phyloP scores from a whole-genome alignment of 2,329 filamentous ascomycete genomes.

The Penicillium sp. region DNA sequence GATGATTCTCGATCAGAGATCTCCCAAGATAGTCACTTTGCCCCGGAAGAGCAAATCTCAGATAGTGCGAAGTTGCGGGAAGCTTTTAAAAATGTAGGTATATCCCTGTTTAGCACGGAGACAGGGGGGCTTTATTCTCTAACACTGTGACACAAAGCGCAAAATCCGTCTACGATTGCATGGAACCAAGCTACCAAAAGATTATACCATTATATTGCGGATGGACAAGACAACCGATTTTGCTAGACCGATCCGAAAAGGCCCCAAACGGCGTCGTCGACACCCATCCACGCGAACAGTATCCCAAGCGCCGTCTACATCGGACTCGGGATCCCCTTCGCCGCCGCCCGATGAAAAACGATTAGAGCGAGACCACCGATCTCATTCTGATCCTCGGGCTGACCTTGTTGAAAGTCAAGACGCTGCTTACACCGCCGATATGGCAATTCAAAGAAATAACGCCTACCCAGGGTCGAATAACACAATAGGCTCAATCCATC shows the following conservation, averaged over 20 bases:
- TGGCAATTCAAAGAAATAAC: conserved; percentile 59
- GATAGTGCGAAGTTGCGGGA: conserved; percentile 49
- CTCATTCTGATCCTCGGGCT: neutral
- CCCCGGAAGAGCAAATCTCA: conserved; percentile 15
- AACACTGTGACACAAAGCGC: conserved; percentile 32
- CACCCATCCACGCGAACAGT: neutral
- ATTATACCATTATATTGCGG: conserved; percentile 56
- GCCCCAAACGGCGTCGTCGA: conserved; percentile 26
- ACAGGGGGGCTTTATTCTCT: neutral
- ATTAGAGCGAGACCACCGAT: neutral
- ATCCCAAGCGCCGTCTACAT: conserved; percentile 11
- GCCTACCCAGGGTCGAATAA: conserved; percentile 67
- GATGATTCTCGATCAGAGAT: conserved; percentile 31
- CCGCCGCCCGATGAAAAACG: neutral
- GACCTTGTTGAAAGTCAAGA: neutral
- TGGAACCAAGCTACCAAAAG: conserved; percentile 53
- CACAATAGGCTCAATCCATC: conserved; percentile 65
- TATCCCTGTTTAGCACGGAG: neutral
- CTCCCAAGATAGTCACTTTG: conserved; percentile 10
- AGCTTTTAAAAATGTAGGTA: conserved; percentile 50
- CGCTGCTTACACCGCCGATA: conserved; percentile 43
- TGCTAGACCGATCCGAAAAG: conserved; percentile 13
- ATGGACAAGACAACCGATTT: conserved; percentile 37
- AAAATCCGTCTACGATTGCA: conserved; percentile 59
- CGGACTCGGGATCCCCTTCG: conserved; percentile 23